phyloP scores from a whole-genome alignment of 768 basidiomycete species.

The Melanogaster broomeanus region DNA sequence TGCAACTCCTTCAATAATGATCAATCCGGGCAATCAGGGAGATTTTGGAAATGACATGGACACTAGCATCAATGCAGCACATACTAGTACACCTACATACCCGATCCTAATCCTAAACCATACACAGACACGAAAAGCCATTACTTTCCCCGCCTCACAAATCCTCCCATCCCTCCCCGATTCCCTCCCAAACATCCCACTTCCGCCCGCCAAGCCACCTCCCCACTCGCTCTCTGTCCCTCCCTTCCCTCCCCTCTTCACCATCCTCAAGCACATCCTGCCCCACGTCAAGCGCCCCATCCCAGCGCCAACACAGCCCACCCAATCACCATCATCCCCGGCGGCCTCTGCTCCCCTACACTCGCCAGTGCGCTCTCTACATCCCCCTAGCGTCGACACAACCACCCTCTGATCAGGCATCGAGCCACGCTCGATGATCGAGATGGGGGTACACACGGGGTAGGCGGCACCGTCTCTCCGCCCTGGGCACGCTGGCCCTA shows the following conservation, averaged over 20 bases:
- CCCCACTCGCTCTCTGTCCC: conserved; percentile 45
- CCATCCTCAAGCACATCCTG: conserved; percentile 70
- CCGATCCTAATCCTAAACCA: too few species aligned
- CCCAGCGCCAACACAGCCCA: conserved; percentile 86
- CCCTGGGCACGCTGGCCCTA: conserved; percentile 29
- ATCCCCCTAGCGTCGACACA: conserved; percentile 70
- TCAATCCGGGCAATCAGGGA: too few species aligned
- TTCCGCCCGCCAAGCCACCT: conserved; percentile 58
- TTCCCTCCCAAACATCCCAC: conserved; percentile 70
- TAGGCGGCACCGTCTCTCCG: conserved; percentile 61
- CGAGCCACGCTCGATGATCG: conserved; percentile 93
- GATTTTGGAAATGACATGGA: too few species aligned
- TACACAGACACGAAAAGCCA: background rate
- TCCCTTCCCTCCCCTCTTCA: conserved; percentile 27
- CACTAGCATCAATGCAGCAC: too few species aligned
- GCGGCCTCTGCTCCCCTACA: conserved; percentile 85
- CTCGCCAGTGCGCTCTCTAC: conserved; percentile 72
- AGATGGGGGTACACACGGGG: conserved; percentile 79
- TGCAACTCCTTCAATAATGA: too few species aligned
- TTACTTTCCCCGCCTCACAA: conserved; percentile 8
- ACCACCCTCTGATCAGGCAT: conserved; percentile 91
- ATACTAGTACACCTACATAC: too few species aligned
- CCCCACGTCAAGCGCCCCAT: conserved; percentile 46
- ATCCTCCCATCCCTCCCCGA: conserved; percentile 45
- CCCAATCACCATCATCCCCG: conserved; percentile 95